Conservation (phyloP, 2,329 filamentous ascomycete genomes). For the Paraphoma sp. region DNA sequence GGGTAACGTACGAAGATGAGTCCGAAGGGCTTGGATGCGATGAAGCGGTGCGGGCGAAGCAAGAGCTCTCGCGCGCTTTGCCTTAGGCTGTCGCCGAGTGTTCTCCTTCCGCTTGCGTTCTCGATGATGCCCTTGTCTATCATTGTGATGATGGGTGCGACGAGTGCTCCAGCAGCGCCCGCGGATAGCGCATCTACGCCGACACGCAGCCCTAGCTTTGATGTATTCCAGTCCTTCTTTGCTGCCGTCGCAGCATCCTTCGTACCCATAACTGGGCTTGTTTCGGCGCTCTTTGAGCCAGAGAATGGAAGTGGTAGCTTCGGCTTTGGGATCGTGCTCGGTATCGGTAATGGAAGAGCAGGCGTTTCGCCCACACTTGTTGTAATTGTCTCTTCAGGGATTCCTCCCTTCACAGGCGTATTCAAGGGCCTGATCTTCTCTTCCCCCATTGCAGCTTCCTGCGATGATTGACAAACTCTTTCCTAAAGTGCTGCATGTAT, state of each 20-base stretch:
- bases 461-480: conserved; percentile 32
- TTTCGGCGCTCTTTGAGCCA: background rate
- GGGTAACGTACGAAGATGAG: conserved; percentile 61
- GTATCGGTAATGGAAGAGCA: background rate
- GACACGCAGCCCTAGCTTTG: conserved; percentile 71
- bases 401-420: background rate
- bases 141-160: conserved; percentile 84
- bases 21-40: conserved; percentile 71
- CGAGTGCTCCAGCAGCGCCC: conserved; percentile 72
- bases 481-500: conserved; percentile 41
- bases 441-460: conserved; percentile 43
- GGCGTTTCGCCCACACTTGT: conserved; percentile 1
- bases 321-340: conserved; percentile 6
- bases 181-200: conserved; percentile 74
- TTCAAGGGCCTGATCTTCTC: conserved; percentile 14
- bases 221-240: conserved; percentile 71
- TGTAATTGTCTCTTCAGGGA: background rate
- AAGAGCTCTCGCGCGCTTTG: conserved; percentile 64
- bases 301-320: conserved; percentile 8
- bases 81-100: conserved; percentile 66
- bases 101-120: conserved; percentile 74
- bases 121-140: conserved; percentile 85
- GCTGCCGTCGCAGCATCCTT: background rate
- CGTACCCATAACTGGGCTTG: background rate
- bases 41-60: conserved; percentile 64